These are phyloP conservation scores for Collybia mongolica DNA, from an alignment of 768 basidiomycete species.

Conservation along the genomic window DNA sequence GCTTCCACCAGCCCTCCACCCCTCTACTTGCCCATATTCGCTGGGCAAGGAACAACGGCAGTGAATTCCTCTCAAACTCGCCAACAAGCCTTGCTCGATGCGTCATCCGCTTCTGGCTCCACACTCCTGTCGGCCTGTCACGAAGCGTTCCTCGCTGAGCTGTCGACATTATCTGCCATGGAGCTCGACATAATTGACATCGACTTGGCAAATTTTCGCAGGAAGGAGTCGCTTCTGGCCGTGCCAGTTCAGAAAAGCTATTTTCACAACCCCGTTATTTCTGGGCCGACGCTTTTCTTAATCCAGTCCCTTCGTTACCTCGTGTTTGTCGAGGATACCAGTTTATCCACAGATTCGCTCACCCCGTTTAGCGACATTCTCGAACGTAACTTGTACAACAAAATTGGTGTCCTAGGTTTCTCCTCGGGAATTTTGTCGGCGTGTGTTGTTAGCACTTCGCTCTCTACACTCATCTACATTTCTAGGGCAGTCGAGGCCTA, in stretches of 20 bases:
- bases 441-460: conserved; percentile 47
- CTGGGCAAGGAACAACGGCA: conserved; percentile 51
- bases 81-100: conserved; percentile 40
- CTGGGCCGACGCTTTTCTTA: conserved; percentile 47
- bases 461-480: conserved; percentile 37
- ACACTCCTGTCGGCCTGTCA: conserved; percentile 51
- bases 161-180: conserved; percentile 39
- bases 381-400: conserved; percentile 31
- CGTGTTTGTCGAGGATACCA: conserved; percentile 25
- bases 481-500: conserved; percentile 43
- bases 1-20: neutral
- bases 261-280: conserved; percentile 45
- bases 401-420: conserved; percentile 45
- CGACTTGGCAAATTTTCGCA: conserved; percentile 42
- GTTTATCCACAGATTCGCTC: conserved; percentile 13
- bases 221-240: conserved; percentile 35
- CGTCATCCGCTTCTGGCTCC: conserved; percentile 36
- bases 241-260: conserved; percentile 30
- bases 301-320: conserved; percentile 55
- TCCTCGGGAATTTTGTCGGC: conserved; percentile 59
- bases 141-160: conserved; percentile 47
- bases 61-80: conserved; percentile 28
- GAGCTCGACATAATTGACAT: conserved; percentile 36
- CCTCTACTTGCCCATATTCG: conserved; percentile 48
- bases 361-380: conserved; percentile 28